These are phyloP conservation scores for Ogataea pini DNA, from an alignment of 805 yeast species.

Conservation along the genomic window DNA sequence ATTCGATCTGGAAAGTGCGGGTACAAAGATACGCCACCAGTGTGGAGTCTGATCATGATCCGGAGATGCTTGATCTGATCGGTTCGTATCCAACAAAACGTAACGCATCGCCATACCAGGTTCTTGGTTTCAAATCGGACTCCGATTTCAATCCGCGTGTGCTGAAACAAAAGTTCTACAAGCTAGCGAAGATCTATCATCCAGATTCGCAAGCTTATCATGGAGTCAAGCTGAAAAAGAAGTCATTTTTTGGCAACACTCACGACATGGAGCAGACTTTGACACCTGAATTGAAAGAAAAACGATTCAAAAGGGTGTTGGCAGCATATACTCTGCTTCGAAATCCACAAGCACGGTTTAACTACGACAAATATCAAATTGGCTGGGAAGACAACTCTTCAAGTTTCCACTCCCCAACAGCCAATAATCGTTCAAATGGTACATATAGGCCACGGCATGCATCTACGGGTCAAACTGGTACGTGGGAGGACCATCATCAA, in stretches of 20 bases:
- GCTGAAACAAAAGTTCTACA: slow-evolving; percentile 53
- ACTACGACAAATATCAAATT: slow-evolving; percentile 47
- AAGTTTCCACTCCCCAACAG: slow-evolving; percentile 26
- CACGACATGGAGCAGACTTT: slow-evolving; percentile 13
- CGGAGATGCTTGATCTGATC: slow-evolving; percentile 28
- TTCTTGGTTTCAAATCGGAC: slow-evolving; percentile 47
- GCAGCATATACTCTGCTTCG: slow-evolving; percentile 61
- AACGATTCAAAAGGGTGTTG: slow-evolving; percentile 56
- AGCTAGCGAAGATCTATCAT: slow-evolving; percentile 74
- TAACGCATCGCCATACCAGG: slow-evolving; percentile 70
- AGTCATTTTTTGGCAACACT: slow-evolving; percentile 11
- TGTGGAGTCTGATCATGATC: slow-evolving; percentile 16
- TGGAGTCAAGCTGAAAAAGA: slow-evolving; percentile 21
- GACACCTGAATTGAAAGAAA: slow-evolving; percentile 29
- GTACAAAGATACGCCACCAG: not conserved
- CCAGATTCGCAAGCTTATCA: slow-evolving; percentile 55
- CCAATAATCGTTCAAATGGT: slow-evolving; percentile 12
- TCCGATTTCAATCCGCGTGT: slow-evolving; percentile 37
- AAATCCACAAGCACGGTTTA: slow-evolving; percentile 42
- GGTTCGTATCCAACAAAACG: slow-evolving; percentile 44
- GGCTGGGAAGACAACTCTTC: slow-evolving; percentile 45
- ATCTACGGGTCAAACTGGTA: slow-evolving; percentile 22
- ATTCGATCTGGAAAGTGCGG: no score
- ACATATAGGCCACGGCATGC: not conserved
- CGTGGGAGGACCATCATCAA: slow-evolving; percentile 34